Percentiles rank a stretch among this genome's conserved stretches.
These are phyloP conservation scores for Curvularia spicifera DNA, from an alignment of 2,329 filamentous ascomycete species.

Conservation along the genomic window DNA sequence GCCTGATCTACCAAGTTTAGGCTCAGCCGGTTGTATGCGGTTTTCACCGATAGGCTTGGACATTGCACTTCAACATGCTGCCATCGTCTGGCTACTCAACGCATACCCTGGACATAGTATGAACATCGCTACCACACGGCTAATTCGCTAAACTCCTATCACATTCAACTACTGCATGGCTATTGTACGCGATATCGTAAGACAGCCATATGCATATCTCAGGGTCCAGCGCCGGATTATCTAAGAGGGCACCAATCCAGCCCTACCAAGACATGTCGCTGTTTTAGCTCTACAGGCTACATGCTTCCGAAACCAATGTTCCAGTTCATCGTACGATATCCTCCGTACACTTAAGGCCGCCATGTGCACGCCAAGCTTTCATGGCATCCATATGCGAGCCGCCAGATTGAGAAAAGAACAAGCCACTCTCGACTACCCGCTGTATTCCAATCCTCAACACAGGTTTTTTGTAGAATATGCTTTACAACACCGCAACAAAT, in stretches of 20 bases:
- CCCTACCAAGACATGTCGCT: constrained; percentile 7
- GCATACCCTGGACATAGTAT: not conserved
- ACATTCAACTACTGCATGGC: not conserved
- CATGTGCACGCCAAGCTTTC: constrained; percentile 4
- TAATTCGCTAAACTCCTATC: not conserved
- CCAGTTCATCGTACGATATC: constrained; percentile 9
- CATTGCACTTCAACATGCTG: not conserved
- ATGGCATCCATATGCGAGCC: not conserved
- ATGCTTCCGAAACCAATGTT: not conserved
- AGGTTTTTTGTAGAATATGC: not conserved
- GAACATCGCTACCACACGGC: not conserved
- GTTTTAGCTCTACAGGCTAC: not conserved
- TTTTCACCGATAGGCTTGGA: not conserved
- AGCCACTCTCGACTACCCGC: not conserved
- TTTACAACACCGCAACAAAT: not conserved
- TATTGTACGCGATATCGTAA: not conserved
- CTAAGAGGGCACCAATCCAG: constrained; percentile 13
- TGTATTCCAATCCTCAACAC: not conserved
- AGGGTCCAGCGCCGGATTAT: constrained; percentile 14
- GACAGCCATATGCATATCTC: not conserved
- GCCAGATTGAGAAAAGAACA: not conserved
- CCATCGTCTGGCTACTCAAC: not conserved
- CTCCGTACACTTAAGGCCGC: not conserved
- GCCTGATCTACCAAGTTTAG: not conserved
- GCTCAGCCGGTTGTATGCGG: not conserved